Evolutionary conservation across 805 yeast genomes (phyloP).

Genomic region (Kodamaea jinghongensis): DNA sequence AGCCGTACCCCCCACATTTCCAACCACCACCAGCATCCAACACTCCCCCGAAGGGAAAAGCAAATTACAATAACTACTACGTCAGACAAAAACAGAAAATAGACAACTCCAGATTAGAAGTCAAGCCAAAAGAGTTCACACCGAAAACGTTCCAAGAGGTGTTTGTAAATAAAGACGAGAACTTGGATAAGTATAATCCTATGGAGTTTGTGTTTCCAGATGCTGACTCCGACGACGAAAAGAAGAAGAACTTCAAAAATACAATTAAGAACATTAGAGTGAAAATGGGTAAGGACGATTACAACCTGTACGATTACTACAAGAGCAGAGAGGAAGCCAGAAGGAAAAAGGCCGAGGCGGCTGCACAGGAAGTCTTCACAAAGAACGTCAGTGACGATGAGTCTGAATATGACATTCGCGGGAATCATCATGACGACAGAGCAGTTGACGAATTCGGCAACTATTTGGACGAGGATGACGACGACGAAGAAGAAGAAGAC

Average conservation of each 20-base stretch:
- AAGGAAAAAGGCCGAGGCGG: conserved; percentile 13
- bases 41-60: neutral
- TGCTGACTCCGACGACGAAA: conserved; percentile 21
- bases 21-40: neutral
- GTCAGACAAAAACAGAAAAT: conserved; percentile 35
- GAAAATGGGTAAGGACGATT: conserved; percentile 30
- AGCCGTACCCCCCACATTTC: neutral
- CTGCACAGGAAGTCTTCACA: conserved; percentile 18
- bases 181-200: conserved; percentile 33
- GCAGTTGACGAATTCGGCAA: neutral
- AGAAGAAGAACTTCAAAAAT: conserved; percentile 14
- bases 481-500: neutral
- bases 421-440: conserved; percentile 7
- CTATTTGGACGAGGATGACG: conserved; percentile 3
- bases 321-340: conserved; percentile 14
- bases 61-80: conserved; percentile 29
- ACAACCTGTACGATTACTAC: conserved; percentile 36
- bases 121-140: conserved; percentile 36
- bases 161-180: conserved; percentile 31
- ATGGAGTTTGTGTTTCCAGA: conserved; percentile 35
- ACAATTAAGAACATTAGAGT: conserved; percentile 29
- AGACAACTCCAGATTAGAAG: conserved; percentile 25
- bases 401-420: neutral
- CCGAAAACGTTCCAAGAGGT: conserved; percentile 41
- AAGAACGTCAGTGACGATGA: conserved; percentile 19